Percentiles rank a stretch among this genome's conserved stretches.
phyloP scores from a whole-genome alignment of 2,329 filamentous ascomycete species.

The Didymella segeticola region DNA sequence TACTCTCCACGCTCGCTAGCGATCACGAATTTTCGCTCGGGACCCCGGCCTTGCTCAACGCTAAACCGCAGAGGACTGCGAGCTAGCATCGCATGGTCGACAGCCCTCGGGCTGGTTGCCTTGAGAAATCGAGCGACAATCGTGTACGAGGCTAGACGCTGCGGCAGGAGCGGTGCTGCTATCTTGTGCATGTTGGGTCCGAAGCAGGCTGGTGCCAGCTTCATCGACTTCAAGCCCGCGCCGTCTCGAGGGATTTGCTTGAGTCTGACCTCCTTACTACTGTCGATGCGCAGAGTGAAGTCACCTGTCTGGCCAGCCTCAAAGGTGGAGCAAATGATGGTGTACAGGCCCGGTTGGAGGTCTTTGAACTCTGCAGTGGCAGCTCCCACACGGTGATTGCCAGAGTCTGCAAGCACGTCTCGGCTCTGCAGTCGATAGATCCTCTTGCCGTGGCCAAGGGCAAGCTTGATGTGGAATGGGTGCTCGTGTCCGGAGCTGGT shows the following conservation, averaged over 20 bases:
- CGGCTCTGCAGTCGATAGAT: conserved; percentile 72
- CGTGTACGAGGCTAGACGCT: conserved; percentile 67
- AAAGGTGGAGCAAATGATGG: conserved; percentile 88
- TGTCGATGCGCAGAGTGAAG: conserved; percentile 78
- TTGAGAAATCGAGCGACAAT: conserved; percentile 59
- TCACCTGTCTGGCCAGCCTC: conserved; percentile 77
- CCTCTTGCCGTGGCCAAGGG: conserved; percentile 77
- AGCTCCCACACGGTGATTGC: conserved; percentile 85
- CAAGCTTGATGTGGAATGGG: conserved; percentile 82
- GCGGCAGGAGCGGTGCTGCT: conserved; percentile 58
- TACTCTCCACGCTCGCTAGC: conserved; percentile 77
- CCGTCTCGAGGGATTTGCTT: conserved; percentile 72
- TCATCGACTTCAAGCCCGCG: conserved; percentile 73
- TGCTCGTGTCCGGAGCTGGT: conserved; percentile 71
- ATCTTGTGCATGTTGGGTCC: conserved; percentile 59
- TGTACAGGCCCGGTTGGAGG: conserved; percentile 78
- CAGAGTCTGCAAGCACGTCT: conserved; percentile 82
- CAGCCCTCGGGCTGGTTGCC: conserved; percentile 36
- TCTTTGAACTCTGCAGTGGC: conserved; percentile 69
- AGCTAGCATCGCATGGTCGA: conserved; percentile 36
- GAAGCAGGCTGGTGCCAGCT: conserved; percentile 63
- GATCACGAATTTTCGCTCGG: conserved; percentile 69
- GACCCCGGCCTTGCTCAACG: conserved; percentile 75
- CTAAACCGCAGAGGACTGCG: conserved; percentile 69
- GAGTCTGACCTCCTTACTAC: conserved; percentile 63